Evolutionary conservation across 2,329 filamentous ascomycete genomes (phyloP).

Genomic region (Endocalyx cinctus): DNA sequence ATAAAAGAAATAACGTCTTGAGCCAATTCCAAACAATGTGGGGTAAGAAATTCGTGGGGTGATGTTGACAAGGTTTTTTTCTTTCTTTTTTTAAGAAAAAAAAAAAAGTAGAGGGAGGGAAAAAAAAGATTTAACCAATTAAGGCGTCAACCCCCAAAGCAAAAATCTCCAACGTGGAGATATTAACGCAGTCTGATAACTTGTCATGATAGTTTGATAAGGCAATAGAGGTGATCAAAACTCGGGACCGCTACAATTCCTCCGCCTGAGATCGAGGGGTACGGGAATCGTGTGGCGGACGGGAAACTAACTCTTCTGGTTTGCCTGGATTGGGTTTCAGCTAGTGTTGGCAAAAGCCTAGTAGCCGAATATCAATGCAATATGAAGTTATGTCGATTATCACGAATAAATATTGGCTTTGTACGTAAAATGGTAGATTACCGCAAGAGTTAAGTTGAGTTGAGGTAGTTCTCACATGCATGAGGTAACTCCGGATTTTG

Average conservation of each 20-base stretch:
- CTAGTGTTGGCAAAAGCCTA: too few species aligned
- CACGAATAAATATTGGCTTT: too few species aligned
- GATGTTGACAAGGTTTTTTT: too few species aligned
- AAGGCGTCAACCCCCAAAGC: slow-evolving; percentile 39
- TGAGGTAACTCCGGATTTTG: too few species aligned
- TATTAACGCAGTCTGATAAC: slow-evolving; percentile 34
- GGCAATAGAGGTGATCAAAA: slow-evolving; percentile 18
- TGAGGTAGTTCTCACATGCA: too few species aligned
- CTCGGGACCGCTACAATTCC: slow-evolving; percentile 24
- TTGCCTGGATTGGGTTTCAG: slow-evolving; percentile 12
- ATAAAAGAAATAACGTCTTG: too few species aligned
- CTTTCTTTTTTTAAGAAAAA: slow-evolving; percentile 8
- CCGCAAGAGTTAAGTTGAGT: too few species aligned
- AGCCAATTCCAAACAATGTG: too few species aligned
- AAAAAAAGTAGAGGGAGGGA: slow-evolving; percentile 16
- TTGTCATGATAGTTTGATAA: slow-evolving; percentile 41
- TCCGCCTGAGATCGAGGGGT: slow-evolving; percentile 16
- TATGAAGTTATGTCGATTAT: too few species aligned
- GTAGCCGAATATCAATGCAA: too few species aligned
- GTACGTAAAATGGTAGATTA: too few species aligned
- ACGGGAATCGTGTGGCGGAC: slow-evolving; percentile 13
- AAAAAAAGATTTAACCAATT: slow-evolving; percentile 26
- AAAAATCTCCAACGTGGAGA: slow-evolving; percentile 43
- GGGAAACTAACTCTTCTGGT: too few species aligned
- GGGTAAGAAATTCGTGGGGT: slow-evolving; percentile 26